phyloP scores from a whole-genome alignment of 352 stramenopile genomes.

The Pythium myriotylum region DNA sequence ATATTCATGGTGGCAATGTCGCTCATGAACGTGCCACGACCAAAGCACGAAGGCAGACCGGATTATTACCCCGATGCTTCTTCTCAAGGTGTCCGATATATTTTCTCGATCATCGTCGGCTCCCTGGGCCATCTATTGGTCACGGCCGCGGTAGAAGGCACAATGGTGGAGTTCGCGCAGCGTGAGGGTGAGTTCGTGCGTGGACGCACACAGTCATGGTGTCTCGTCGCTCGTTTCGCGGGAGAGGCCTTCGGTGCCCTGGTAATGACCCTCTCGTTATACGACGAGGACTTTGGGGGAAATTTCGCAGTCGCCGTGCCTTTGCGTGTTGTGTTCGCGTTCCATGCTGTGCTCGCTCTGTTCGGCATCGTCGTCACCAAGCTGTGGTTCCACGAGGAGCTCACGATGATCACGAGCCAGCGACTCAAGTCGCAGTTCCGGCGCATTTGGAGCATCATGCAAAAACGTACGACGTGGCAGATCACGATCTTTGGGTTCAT shows the following conservation, averaged over 20 bases:
- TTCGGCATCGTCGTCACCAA: constrained; percentile 17
- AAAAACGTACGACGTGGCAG: constrained; percentile 25
- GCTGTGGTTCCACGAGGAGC: constrained; percentile 15
- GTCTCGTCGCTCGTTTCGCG: constrained; percentile 16
- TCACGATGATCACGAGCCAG: constrained; percentile 10
- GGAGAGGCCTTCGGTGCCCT: constrained; percentile 12
- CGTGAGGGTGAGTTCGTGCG: constrained; percentile 25
- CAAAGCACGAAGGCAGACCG: background rate
- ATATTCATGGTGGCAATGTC: constrained; percentile 27
- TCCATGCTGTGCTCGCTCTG: background rate
- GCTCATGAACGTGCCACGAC: constrained; percentile 13
- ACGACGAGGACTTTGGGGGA: constrained; percentile 22
- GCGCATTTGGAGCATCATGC: constrained; percentile 24
- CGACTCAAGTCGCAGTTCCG: constrained; percentile 13
- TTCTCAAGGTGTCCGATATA: constrained; percentile 8
- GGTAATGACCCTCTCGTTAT: background rate
- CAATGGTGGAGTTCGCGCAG: constrained; percentile 29
- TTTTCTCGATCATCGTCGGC: constrained; percentile 15
- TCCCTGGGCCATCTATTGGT: constrained; percentile 17
- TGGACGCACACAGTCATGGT: constrained; percentile 18
- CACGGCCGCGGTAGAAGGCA: constrained; percentile 14
- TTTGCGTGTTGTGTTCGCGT: constrained; percentile 9
- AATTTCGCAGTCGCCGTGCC: constrained; percentile 18
- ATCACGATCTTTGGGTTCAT: constrained; percentile 26
- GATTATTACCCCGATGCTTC: background rate